Evolutionary conservation across 495 filamentous ascomycete genomes (phyloP), one percentile per base, ranked within the genome.

Genomic region (Penicillium daleae): DNA sequence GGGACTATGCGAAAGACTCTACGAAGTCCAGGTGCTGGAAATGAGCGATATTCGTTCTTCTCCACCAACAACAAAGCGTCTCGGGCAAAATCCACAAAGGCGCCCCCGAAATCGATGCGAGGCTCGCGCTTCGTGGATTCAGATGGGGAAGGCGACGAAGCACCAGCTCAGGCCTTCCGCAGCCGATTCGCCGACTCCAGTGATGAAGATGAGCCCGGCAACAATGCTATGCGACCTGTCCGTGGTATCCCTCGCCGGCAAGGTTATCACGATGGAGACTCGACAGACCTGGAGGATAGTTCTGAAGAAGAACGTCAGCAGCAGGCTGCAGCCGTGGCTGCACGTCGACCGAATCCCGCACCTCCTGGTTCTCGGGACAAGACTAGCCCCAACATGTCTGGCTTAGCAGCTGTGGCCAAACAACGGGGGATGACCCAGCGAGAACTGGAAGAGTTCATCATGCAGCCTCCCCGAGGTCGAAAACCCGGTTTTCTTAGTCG

Each of bases 121-220:
- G 40, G 61, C 9, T 79, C 81, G 7, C 76, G 83, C 4, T 89
- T 91, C 63, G 85, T 70, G 0, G 86, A 92, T 65, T 93, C 90
- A 0, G 92, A 90, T 63, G 89, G 89, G 29, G 91, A 93, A 19
- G 89, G 87, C 21, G 84, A 83, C 3, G 79, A 57, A 15, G 22
- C 46, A 13, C 69, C 69, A 0, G 64, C 66, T 8, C 78, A 66
- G 17, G 53, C 59, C 32, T 90, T 89, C 68, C 80, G 76, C 37
- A 93, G 90, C 68, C 87, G 91, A 3, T 92, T 92, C 67, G 87
- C 85, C n/a, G 89, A 93, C 61, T 93, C 90, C 1, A 93, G 91
- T 68, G 90, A 93, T 64, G 89, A 91, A 40, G 88, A 90, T 21
- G 82, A 82, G 13, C 70, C 73, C 5, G 58, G 61, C 21, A 62